Conservation (phyloP, 176 grass and related monocot genomes). For the Hsuehochloa calcarea region DNA sequence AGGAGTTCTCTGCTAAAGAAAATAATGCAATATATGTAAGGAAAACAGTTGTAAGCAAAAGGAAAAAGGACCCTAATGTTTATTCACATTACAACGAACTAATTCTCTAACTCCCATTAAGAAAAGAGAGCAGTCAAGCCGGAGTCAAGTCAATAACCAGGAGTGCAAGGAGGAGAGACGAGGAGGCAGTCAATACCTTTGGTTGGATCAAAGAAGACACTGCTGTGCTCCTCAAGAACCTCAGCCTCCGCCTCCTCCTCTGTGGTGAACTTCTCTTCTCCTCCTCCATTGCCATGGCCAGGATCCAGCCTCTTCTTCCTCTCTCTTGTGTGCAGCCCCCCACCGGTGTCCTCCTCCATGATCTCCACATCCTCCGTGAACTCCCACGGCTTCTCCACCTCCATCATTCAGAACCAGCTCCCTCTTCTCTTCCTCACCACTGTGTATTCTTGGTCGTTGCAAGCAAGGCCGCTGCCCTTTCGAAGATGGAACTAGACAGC, state of each 20-base stretch:
- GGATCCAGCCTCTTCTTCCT: slow-evolving; percentile 24
- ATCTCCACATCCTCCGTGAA: slow-evolving; percentile 36
- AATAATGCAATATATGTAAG: background rate
- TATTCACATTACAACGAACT: background rate
- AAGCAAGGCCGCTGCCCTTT: background rate
- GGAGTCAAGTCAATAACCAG: background rate
- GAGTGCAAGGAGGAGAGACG: background rate
- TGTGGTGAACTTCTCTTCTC: background rate
- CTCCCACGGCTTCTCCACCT: slow-evolving; percentile 53
- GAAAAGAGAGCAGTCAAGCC: background rate
- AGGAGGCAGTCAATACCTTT: slow-evolving; percentile 31
- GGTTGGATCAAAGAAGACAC: slow-evolving; percentile 45
- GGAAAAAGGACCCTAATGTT: no score
- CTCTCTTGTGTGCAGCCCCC: slow-evolving; percentile 37
- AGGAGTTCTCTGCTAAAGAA: background rate
- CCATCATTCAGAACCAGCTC: slow-evolving; percentile 25
- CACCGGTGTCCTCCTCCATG: slow-evolving; percentile 28
- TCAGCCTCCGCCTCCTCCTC: background rate
- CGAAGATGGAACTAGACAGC: background rate
- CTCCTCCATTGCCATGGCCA: background rate
- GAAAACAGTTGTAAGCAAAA: background rate
- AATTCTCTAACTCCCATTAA: background rate
- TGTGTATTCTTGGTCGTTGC: background rate
- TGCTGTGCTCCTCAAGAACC: slow-evolving; percentile 24
- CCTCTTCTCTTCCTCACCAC: background rate